Conservation (phyloP, 352 stramenopile genomes). For the Pythium coloratum region DNA sequence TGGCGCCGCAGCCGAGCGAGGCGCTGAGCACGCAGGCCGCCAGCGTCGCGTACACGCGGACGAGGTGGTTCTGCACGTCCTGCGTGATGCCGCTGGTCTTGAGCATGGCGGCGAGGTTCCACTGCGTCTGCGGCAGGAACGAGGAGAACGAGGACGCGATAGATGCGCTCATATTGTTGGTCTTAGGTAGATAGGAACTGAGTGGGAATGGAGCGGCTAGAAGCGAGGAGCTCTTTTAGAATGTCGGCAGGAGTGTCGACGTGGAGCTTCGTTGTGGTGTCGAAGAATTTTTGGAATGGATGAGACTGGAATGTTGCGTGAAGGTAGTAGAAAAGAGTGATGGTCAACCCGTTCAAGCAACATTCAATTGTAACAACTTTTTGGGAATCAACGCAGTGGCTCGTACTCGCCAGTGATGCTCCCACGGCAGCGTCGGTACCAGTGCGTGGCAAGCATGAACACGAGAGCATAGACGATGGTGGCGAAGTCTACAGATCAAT, state of each 20-base stretch:
- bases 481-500: too few relatives aligned
- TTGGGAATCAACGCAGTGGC: too few relatives aligned
- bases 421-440: too few relatives aligned
- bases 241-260: neutral
- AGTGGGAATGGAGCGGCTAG: neutral
- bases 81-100: conserved; percentile 71
- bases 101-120: conserved; percentile 60
- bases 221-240: neutral
- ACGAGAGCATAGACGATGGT: too few relatives aligned
- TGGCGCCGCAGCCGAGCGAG: conserved; percentile 42
- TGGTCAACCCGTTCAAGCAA: neutral
- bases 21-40: conserved; percentile 55
- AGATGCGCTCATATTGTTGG: conserved; percentile 17
- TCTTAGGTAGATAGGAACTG: neutral
- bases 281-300: neutral
- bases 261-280: neutral
- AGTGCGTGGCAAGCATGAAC: too few relatives aligned
- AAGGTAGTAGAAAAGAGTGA: neutral
- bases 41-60: conserved; percentile 74
- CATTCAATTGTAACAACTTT: neutral
- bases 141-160: conserved; percentile 22
- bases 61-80: conserved; percentile 67
- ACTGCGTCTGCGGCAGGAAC: conserved; percentile 30
- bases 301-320: neutral
- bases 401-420: too few relatives aligned